Evolutionary conservation across 257 asterid species (phyloP).

Genomic region (Parsonsia alboflavescens): DNA sequence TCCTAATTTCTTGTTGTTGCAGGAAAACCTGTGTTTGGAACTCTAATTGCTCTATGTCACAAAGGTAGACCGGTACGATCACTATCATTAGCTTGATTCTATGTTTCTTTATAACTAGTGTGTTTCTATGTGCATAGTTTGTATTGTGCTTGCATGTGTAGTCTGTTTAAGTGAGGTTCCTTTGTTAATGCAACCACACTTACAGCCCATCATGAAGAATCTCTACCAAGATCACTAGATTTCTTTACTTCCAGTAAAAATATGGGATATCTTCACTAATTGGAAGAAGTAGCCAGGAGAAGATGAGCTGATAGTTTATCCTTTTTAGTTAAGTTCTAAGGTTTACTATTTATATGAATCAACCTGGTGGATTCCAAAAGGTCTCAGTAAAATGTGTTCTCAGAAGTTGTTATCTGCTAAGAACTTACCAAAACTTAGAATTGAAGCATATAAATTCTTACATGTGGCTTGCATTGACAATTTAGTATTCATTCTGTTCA

Average conservation of each 20-base stretch:
- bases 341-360: not conserved
- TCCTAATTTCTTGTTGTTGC: constrained; percentile 2
- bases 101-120: not conserved
- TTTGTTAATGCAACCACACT: not conserved
- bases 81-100: constrained; percentile 13
- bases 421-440: not conserved
- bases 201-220: not conserved
- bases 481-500: not conserved
- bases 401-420: not conserved
- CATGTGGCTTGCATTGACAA: not conserved
- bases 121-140: not conserved
- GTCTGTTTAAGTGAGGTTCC: not conserved
- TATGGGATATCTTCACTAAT: not conserved
- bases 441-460: not conserved
- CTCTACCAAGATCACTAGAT: not conserved
- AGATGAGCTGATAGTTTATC: not conserved
- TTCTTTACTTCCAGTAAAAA: not conserved
- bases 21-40: constrained; percentile 97
- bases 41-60: constrained; percentile 76
- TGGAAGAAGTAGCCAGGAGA: not conserved
- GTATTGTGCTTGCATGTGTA: too few species aligned
- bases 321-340: not conserved
- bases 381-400: not conserved
- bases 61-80: constrained; percentile 85
- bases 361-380: too few species aligned